phyloP scores from a whole-genome alignment of 129 eudicot genomes.

The Erigeron canadensis region DNA sequence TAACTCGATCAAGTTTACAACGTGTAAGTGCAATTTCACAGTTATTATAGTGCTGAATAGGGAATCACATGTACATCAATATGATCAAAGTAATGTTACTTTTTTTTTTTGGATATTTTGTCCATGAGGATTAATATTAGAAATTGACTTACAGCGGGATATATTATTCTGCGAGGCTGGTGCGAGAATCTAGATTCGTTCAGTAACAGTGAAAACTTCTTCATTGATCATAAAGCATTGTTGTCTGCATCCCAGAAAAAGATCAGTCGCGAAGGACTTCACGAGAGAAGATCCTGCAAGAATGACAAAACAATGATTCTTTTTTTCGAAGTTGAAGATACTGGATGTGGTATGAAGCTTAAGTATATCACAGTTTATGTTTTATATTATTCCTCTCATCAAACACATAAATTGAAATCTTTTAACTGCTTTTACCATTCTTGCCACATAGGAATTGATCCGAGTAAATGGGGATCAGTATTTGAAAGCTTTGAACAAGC shows the following conservation, averaged over 20 bases:
- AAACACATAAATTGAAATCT: not conserved
- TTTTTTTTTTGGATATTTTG: slow-evolving; percentile 1
- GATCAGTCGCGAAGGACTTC: slow-evolving; percentile 40
- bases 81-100: slow-evolving; percentile 13
- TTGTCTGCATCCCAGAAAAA: slow-evolving; percentile 39
- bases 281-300: slow-evolving; percentile 41
- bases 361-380: slow-evolving; percentile 12
- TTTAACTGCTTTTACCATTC: too few relatives aligned
- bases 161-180: slow-evolving; percentile 87
- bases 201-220: slow-evolving; percentile 30
- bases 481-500: slow-evolving; percentile 99
- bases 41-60: not conserved
- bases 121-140: slow-evolving; percentile 4
- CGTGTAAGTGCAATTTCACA: slow-evolving; percentile 49
- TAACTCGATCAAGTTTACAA: slow-evolving; percentile 93
- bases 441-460: slow-evolving; percentile 70
- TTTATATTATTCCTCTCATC: not conserved
- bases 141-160: slow-evolving; percentile 67
- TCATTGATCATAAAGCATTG: slow-evolving; percentile 41
- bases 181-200: slow-evolving; percentile 51
- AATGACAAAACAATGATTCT: slow-evolving; percentile 66
- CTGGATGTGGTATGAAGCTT: slow-evolving; percentile 80
- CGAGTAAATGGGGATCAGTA: slow-evolving; percentile 96
- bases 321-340: slow-evolving; percentile 91
- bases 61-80: slow-evolving; percentile 11